Evolutionary conservation across 257 asterid species (phyloP).

Genomic region (Forsythia viridissima): DNA sequence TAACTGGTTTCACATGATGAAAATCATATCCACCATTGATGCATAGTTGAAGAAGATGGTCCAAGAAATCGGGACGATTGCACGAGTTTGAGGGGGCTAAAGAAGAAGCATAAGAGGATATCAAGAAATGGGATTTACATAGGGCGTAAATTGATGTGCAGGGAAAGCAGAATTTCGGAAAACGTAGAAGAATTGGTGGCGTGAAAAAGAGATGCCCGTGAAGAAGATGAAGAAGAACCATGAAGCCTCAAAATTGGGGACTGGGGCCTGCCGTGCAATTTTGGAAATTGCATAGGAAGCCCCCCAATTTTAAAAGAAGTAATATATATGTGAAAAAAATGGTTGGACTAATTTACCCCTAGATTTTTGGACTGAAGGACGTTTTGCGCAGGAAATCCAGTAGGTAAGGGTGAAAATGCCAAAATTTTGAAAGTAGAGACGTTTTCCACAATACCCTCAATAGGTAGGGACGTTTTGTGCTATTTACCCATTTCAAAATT

Average conservation of each 20-base stretch:
- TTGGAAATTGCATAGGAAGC: no score
- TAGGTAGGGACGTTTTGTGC: no score
- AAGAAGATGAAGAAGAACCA: constrained; percentile 26
- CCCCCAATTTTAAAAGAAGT: no score
- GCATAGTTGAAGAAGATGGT: constrained; percentile 51
- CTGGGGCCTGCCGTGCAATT: no score
- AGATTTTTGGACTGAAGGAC: no score
- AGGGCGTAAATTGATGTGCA: background rate
- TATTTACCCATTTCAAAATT: no score
- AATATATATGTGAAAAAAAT: no score
- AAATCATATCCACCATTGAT: constrained; percentile 7
- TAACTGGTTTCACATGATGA: constrained; percentile 38
- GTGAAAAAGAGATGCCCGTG: constrained; percentile 24
- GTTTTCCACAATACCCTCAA: no score
- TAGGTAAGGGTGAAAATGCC: no score
- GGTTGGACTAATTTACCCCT: no score
- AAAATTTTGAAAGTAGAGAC: no score
- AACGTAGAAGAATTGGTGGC: background rate
- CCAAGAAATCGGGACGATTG: constrained; percentile 41
- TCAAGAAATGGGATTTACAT: constrained; percentile 9
- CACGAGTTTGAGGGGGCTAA: constrained; percentile 16
- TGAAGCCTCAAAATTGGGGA: constrained; percentile 25
- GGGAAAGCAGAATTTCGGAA: constrained; percentile 5
- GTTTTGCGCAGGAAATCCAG: no score
- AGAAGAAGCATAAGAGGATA: background rate